Evolutionary conservation across 345 rosid species (phyloP).

Genomic region (Eucalyptus grandis): DNA sequence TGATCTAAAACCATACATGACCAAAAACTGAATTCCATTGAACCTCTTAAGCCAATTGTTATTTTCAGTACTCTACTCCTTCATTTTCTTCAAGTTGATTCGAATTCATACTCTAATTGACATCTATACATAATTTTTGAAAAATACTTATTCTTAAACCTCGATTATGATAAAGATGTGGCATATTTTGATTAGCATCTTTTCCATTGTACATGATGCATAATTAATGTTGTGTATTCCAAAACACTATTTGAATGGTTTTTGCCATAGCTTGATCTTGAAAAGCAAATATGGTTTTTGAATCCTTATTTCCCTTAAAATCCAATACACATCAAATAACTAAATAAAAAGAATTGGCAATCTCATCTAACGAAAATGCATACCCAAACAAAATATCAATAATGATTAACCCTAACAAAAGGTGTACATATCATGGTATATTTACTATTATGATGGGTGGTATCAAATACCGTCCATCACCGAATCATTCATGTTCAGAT

Average conservation of each 20-base stretch:
- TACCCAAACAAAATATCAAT: no score
- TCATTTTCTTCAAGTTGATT: neutral
- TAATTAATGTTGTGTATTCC: no score
- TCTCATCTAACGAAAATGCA: neutral
- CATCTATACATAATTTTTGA: neutral
- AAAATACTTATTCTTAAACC: no score
- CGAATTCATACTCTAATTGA: neutral
- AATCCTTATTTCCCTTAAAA: neutral
- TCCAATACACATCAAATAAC: neutral
- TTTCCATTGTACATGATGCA: fast-evolving
- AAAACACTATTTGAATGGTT: neutral
- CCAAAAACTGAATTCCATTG: no score
- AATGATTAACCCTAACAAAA: neutral
- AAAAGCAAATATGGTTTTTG: neutral
- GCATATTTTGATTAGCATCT: no score
- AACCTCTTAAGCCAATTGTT: neutral
- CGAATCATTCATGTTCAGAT: no score
- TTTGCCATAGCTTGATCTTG: neutral
- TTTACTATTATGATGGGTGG: neutral
- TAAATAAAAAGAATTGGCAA: no score
- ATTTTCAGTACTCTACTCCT: fast-evolving
- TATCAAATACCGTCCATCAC: neutral
- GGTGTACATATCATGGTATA: neutral
- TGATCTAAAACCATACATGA: neutral
- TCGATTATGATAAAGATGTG: neutral